phyloP scores from a whole-genome alignment of 805 yeast species.

The Yamadazyma akitaensis region DNA sequence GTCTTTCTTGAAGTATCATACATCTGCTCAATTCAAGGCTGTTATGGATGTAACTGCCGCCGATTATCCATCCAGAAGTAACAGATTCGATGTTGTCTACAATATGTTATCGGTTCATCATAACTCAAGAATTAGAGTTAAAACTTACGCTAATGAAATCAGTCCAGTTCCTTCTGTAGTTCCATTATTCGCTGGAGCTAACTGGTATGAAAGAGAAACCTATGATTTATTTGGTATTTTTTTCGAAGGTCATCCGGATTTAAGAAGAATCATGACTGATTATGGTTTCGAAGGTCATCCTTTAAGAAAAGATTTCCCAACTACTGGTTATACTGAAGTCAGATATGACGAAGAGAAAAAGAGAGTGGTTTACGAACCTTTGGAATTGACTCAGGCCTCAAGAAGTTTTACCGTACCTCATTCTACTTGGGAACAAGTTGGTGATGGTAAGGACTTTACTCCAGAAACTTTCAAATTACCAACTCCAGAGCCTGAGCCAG shows the following conservation, averaged over 20 bases:
- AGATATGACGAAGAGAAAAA: slow-evolving; percentile 89
- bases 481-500: slow-evolving; percentile 72
- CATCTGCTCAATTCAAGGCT: slow-evolving; percentile 75
- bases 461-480: slow-evolving; percentile 83
- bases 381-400: slow-evolving; percentile 89
- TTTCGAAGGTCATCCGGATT: slow-evolving; percentile 86
- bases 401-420: slow-evolving; percentile 87
- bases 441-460: slow-evolving; percentile 77
- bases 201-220: slow-evolving; percentile 90
- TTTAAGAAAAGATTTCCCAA: slow-evolving; percentile 87
- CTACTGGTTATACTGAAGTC: slow-evolving; percentile 87
- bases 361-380: slow-evolving; percentile 84
- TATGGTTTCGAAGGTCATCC: slow-evolving; percentile 94
- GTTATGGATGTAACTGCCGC: slow-evolving; percentile 83
- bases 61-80: slow-evolving; percentile 78
- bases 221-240: slow-evolving; percentile 85
- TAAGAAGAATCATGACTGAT: slow-evolving; percentile 86
- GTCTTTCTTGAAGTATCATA: slow-evolving; percentile 70
- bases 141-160: slow-evolving; percentile 82
- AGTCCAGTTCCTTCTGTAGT: slow-evolving; percentile 77
- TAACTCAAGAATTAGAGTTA: slow-evolving; percentile 84
- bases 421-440: slow-evolving; percentile 89
- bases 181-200: slow-evolving; percentile 73
- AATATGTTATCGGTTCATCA: slow-evolving; percentile 76
- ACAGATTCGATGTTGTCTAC: slow-evolving; percentile 85